These are phyloP conservation scores for Rhodotorula sp. DNA, from an alignment of 1,284 basidiomycete species.

Conservation along the genomic window DNA sequence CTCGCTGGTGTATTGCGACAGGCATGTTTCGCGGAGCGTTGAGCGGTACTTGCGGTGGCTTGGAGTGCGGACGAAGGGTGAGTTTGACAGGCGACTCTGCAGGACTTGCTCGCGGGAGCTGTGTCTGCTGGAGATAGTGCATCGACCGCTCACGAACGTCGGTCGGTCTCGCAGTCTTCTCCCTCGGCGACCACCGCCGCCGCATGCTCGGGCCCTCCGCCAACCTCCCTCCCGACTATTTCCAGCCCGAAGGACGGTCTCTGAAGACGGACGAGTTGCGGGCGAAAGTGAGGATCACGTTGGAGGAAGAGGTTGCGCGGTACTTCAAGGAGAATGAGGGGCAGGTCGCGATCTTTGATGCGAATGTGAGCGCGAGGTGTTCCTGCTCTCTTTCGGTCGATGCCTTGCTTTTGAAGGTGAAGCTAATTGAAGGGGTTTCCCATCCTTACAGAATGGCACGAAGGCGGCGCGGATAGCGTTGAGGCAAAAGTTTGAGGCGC, in stretches of 20 bases:
- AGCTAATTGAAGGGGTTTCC: not conserved
- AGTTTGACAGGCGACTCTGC: too few species aligned
- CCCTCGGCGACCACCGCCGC: constrained; percentile 89
- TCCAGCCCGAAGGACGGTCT: constrained; percentile 63
- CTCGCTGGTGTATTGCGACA: not conserved
- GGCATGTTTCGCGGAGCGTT: constrained; percentile 86
- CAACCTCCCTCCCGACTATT: constrained; percentile 78
- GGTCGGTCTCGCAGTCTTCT: constrained; percentile 62
- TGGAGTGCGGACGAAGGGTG: constrained; percentile 80
- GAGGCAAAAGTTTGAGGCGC: constrained; percentile 78
- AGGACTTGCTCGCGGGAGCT: not conserved
- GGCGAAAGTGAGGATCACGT: constrained; percentile 68
- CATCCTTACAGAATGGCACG: constrained; percentile 64
- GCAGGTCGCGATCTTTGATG: constrained; percentile 98
- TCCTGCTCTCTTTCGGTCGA: not conserved
- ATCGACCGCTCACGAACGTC: not conserved
- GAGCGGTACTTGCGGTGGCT: constrained; percentile 97
- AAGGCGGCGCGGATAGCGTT: constrained; percentile 65
- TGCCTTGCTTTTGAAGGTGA: not conserved
- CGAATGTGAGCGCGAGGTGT: constrained; percentile 59
- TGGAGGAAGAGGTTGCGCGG: constrained; percentile 83
- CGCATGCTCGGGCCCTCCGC: constrained; percentile 84
- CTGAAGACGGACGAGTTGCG: constrained; percentile 75
- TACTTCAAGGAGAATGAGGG: constrained; percentile 76
- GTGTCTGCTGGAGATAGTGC: not conserved